These are phyloP conservation scores for Parietaria judaica DNA, from an alignment of 306 rosid genomes.

Conservation along the genomic window DNA sequence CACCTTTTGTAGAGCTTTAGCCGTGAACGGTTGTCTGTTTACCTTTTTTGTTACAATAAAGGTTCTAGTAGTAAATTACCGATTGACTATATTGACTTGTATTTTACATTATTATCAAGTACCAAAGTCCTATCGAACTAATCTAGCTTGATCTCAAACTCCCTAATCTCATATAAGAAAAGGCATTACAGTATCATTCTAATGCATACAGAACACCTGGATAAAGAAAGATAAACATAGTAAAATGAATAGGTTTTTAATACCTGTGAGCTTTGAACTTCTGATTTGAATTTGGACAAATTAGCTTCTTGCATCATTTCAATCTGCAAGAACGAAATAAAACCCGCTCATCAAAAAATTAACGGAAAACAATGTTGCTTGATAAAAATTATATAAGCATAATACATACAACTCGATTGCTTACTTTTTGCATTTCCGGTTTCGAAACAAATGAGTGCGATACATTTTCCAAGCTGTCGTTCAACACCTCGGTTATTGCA, in stretches of 20 bases:
- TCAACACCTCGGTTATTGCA: conserved; percentile 79
- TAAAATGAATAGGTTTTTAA: background rate
- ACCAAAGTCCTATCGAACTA: too few species aligned
- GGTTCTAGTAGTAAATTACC: too few species aligned
- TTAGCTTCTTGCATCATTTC: conserved; percentile 77
- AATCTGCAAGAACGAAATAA: conserved; percentile 24
- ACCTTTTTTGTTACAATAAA: too few species aligned
- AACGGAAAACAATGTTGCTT: background rate
- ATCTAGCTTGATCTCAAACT: background rate
- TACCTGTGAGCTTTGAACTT: conserved; percentile 96
- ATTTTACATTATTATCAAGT: too few species aligned
- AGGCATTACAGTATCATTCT: background rate
- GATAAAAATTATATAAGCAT: background rate
- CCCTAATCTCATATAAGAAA: too few species aligned
- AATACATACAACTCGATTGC: conserved; percentile 5
- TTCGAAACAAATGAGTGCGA: conserved; percentile 72
- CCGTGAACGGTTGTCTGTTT: too few species aligned
- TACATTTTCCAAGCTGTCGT: conserved; percentile 75
- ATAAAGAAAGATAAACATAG: too few species aligned
- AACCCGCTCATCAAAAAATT: conserved; percentile 5
- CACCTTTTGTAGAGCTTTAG: too few species aligned
- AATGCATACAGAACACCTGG: background rate
- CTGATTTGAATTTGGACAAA: conserved; percentile 80
- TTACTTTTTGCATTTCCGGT: conserved; percentile 83
- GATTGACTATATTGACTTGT: too few species aligned